Conservation (phyloP, 2,329 filamentous ascomycete genomes). For the Arthroderma sp. region DNA sequence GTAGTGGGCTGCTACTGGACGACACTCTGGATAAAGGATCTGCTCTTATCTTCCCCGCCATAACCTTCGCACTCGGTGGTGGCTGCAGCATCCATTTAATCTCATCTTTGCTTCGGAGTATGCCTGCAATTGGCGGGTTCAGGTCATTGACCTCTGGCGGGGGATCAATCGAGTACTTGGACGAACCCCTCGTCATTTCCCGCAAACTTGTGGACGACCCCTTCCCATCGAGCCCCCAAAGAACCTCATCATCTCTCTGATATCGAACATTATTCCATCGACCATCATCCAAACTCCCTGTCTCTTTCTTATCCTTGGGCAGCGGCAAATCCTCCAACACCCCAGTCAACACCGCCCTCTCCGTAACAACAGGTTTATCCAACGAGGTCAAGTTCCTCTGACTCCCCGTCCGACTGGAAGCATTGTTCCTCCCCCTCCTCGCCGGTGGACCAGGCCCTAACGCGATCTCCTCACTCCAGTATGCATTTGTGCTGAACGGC, state of each 20-base stretch:
- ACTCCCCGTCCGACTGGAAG: conserved; percentile 46
- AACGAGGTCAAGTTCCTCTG: conserved; percentile 47
- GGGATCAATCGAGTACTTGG: conserved; percentile 48
- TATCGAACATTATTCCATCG: conserved; percentile 70
- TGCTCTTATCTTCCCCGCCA: conserved; percentile 63
- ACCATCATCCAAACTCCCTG: conserved; percentile 34
- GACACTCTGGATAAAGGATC: conserved; percentile 12
- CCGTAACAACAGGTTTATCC: conserved; percentile 11
- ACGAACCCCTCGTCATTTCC: conserved; percentile 26
- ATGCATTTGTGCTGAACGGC: conserved; percentile 75
- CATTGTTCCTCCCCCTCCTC: conserved; percentile 43
- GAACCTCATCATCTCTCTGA: conserved; percentile 75
- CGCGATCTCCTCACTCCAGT: conserved; percentile 77
- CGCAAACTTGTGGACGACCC: conserved; percentile 44
- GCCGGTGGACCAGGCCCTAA: conserved; percentile 65
- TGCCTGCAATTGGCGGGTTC: conserved; percentile 72
- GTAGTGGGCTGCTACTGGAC: neutral
- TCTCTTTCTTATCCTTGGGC: conserved; percentile 34
- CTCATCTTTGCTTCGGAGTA: conserved; percentile 55
- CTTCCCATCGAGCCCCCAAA: conserved; percentile 56
- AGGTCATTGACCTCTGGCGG: conserved; percentile 75
- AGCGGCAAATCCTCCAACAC: conserved; percentile 5
- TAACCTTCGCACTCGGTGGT: conserved; percentile 75
- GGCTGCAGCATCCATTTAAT: conserved; percentile 88
- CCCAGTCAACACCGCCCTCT: conserved; percentile 16